Base-by-base conservation (phyloP, 2,329 filamentous ascomycete species). In the Colletotrichum sansevieriae region DNA sequence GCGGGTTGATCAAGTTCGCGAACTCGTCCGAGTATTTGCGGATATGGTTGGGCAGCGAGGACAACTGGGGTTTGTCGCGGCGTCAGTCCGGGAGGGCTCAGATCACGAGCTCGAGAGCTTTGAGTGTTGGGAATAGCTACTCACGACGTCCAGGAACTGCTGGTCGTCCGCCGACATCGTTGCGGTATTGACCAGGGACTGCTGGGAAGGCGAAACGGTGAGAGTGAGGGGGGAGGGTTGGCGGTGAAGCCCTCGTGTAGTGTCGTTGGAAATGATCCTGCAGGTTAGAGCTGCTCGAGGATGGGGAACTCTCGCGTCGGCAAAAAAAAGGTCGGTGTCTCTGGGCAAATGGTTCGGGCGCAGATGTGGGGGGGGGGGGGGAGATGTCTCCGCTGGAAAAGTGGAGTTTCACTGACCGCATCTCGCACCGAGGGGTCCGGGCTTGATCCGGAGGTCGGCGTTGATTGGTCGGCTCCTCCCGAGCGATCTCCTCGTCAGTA, bases 81-180 rank as follows among this genome's bases (percentile, higher is more conserved):
- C 47, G 63, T 68, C 44, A 71, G 66, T 46, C 18, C n/a, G 15
- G 47, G 64, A 39, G 63, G 37, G 39, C 25, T 54, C 20, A 60
- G 59, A 59, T 56, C 54, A 49, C 57, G 44, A 56, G 46, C 52
- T 47, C 20, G 25, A 18, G 35, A n/a, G 20, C 33, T 10, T 46
- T 33, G 22, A 33, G 47, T 11, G 22, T 20, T 29, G 44, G 18
- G 15, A 46, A 52, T 20, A 12, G n/a, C 41, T 72, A 72, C 90
- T 84, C 82, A 95, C 92, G 77, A 92, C 85, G 80, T 94, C 91
- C 72, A 94, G 82, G 76, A 95, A 91, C 75, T 92, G 90, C 81
- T 93, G 90, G 77, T 94, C 92, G 78, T 95, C 91, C 77, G 88
- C 89, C 73, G 92, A 91, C 92, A 95, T 95, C 73, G 76, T 87